Conservation (phyloP, 495 filamentous ascomycete genomes). For the Venustampulla echinocandica region DNA sequence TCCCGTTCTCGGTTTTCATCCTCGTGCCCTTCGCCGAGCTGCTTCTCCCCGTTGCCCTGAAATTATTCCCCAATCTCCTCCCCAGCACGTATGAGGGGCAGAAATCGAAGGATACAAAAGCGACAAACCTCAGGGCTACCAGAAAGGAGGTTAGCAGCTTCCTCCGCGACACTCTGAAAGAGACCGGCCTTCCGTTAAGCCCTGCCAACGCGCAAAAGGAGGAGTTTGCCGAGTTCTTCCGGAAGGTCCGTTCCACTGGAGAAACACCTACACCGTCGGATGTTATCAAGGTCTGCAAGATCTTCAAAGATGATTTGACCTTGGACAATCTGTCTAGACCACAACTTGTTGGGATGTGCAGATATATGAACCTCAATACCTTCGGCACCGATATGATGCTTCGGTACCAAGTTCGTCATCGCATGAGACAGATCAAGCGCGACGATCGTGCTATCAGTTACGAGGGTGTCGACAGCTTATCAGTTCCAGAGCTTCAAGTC, state of each 20-base stretch:
- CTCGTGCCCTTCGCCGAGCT: slow-evolving; percentile 95
- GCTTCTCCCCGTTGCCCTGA: slow-evolving; percentile 86
- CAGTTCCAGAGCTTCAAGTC: slow-evolving; percentile 86
- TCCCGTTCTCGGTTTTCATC: slow-evolving; percentile 94
- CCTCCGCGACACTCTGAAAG: slow-evolving; percentile 79
- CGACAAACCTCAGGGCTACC: slow-evolving; percentile 69
- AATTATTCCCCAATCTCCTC: slow-evolving; percentile 91
- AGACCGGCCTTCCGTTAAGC: slow-evolving; percentile 84
- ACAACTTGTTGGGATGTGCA: slow-evolving; percentile 94
- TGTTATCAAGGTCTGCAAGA: slow-evolving; percentile 98
- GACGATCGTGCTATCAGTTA: slow-evolving; percentile 92
- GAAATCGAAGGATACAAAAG: slow-evolving; percentile 81
- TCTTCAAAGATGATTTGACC: slow-evolving; percentile 97
- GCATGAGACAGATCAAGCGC: slow-evolving; percentile 98
- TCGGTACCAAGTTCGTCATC: slow-evolving; percentile 93
- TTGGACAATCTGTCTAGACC: slow-evolving; percentile 94
- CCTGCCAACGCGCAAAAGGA: slow-evolving; percentile 81
- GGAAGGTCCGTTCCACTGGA: slow-evolving; percentile 86
- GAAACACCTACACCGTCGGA: slow-evolving; percentile 81
- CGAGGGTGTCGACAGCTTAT: slow-evolving; percentile 88
- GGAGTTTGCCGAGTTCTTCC: slow-evolving; percentile 96
- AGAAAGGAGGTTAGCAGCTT: slow-evolving; percentile 92
- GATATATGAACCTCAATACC: slow-evolving; percentile 95
- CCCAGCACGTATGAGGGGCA: slow-evolving; percentile 96
- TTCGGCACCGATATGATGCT: slow-evolving; percentile 96